Evolutionary conservation across 2,329 filamentous ascomycete genomes (phyloP), one percentile per base, ranked within the genome.

Genomic region (Alternaria arbusti): DNA sequence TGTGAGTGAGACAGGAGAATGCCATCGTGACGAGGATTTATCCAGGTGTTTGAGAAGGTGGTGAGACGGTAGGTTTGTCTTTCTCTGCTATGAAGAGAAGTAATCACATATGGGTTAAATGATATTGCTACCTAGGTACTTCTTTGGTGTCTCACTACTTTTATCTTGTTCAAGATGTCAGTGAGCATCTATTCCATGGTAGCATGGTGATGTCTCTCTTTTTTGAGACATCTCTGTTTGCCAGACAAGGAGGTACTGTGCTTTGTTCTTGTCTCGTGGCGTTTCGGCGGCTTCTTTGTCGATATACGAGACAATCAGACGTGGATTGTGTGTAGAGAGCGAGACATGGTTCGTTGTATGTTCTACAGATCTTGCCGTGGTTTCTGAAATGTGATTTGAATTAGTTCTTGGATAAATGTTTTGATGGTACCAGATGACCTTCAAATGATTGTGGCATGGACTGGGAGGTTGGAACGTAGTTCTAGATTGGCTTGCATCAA

Each of bases 41-140:
- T 36, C 15, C 5, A 20, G 7, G 28, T n/a, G 3, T n/a, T 51
- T 23, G 0, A 9, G 7, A 26, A 23, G 1, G 11, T 3, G 4
- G 6, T n/a, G 5, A 6, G 2, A 13, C 6, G 11, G 9, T 5
- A 22, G 7, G 0, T 1, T 22, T 2, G 6, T 5, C 8, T 23
- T 51, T 23, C 6, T n/a, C 7, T 26, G 11, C 4, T 15, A 5
- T 36, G 2, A 32, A n/a, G n/a, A 30, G 12, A n/a, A 50, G 9
- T 11, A 7, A 36, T 15, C 15, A 2, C 7, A 30, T 30, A 26
- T 32, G 10, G 22, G 17, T 11, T 3, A 2, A 51, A 3, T 23
- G 8, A n/a, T 23, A 20, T 20, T 20, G 20, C 20, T 20, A 20
- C 20, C 20, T 20, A 20, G 20, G 20, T 20, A 20, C 20, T 20